Evolutionary conservation across 2,329 filamentous ascomycete genomes (phyloP), one percentile per base, ranked within the genome.

Genomic region (Aureobasidium zeae): DNA sequence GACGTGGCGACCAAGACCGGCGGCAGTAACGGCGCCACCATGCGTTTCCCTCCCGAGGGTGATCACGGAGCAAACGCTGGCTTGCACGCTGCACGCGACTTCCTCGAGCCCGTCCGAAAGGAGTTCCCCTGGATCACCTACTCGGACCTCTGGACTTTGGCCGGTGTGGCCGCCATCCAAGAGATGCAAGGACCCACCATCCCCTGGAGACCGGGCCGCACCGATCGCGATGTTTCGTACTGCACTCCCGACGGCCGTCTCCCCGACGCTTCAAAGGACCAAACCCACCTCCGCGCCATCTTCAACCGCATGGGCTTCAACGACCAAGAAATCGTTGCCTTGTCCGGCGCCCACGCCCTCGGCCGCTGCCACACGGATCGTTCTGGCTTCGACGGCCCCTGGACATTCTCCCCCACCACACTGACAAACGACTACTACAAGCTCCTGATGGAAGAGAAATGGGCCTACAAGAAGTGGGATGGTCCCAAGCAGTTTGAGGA

Each of bases 251-350:
- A 95, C 59, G 91, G 91, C 53, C 87, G 89, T 64, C 74, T 87
- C 15, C 83, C 88, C 51, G 87, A 98, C 62, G 89, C 75, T 39
- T 64, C 77, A 55, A 77, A 95, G 74, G 82, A 76, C 49, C 71
- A 79, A 49, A 76, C 79, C 60, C 89, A 96, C 69, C 76, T 96
- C 56, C 83, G 91, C 58, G 77, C 77, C 68, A 89, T 96, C 71
- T 98, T 96, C 68, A 77, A 80, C 65, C 86, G 89, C 62, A 96
- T 96, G 89, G 88, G 88, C 54, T 96, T 95, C 75, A 83, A 91
- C 65, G 89, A 98, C 69, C 84, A 84, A 59, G 88, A 95, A 68
- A 96, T 96, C 61, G 89, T 95, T 33, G 91, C 89, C 21, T 76
- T 96, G 42, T 73, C 74, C 17, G 87, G 87, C 54, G 87, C 83